A percentile compares a stretch with the other conserved stretches of the same genome.
These are phyloP conservation scores for Magnaporthiopsis rhizophila DNA, from an alignment of 2,329 filamentous ascomycete species.

Conservation along the genomic window DNA sequence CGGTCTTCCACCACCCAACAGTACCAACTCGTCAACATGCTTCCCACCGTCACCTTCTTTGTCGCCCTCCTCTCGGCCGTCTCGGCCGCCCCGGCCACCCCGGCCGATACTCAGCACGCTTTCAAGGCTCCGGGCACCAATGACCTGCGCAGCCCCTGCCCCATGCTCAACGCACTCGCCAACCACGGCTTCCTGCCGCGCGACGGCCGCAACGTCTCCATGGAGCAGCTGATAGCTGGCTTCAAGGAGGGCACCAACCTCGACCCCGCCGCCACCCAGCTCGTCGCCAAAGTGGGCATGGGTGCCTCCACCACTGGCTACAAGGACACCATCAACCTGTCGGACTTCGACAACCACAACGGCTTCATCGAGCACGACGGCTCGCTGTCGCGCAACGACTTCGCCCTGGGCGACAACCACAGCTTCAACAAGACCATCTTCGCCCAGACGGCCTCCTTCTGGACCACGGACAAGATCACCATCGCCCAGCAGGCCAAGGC, in stretches of 20 bases:
- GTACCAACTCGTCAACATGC: background rate
- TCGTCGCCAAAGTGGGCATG: slow-evolving; percentile 36
- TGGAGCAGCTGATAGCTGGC: slow-evolving; percentile 27
- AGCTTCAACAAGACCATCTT: slow-evolving; percentile 19
- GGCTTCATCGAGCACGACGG: slow-evolving; percentile 26
- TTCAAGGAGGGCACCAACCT: slow-evolving; percentile 35
- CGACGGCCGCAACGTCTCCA: slow-evolving; percentile 33
- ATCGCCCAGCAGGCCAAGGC: background rate
- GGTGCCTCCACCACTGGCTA: slow-evolving; percentile 33
- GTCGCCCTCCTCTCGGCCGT: background rate
- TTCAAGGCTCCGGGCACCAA: background rate
- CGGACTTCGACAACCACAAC: slow-evolving; percentile 22
- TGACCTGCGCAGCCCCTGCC: slow-evolving; percentile 30
- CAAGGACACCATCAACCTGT: slow-evolving; percentile 27
- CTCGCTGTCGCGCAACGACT: slow-evolving; percentile 25
- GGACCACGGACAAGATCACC: slow-evolving; percentile 25
- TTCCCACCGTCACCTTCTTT: background rate
- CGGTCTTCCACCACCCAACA: background rate
- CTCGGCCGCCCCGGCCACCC: background rate
- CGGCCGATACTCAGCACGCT: background rate
- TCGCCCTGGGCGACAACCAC: slow-evolving; percentile 24
- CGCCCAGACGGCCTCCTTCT: background rate
- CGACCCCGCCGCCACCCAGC: slow-evolving; percentile 24
- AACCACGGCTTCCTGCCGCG: slow-evolving; percentile 42
- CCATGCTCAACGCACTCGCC: slow-evolving; percentile 43